Evolutionary conservation across 495 filamentous ascomycete species (phyloP).

Genomic region (Tirmania nivea): DNA sequence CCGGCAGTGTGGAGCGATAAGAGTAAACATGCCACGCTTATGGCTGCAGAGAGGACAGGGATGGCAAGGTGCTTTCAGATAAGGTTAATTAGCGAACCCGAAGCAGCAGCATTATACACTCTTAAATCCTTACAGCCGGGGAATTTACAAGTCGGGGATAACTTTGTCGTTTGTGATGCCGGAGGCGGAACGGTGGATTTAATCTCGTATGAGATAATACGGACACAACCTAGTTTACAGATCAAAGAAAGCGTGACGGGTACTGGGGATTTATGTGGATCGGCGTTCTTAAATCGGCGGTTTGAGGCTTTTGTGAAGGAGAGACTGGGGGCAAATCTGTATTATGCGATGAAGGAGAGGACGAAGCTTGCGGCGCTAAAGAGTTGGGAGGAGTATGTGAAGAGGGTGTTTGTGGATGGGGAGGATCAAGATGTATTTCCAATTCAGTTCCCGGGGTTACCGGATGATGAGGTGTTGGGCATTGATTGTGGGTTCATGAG

Average conservation of each 20-base stretch:
- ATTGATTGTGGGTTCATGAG: conserved; percentile 43
- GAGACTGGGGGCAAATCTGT: conserved; percentile 31
- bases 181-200: conserved; percentile 40
- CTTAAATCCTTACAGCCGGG: conserved; percentile 28
- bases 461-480: conserved; percentile 42
- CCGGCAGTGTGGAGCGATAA: conserved; percentile 67
- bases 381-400: conserved; percentile 46
- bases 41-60: conserved; percentile 27
- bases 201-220: conserved; percentile 30
- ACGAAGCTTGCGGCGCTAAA: conserved; percentile 37
- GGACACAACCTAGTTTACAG: conserved; percentile 26
- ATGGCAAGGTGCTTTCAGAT: conserved; percentile 16
- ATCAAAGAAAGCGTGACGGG: conserved; percentile 29
- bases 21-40: conserved; percentile 43
- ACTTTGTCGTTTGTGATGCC: conserved; percentile 34
- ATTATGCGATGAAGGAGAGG: conserved; percentile 34
- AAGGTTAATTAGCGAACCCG: conserved; percentile 27
- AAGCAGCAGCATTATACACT: conserved; percentile 28
- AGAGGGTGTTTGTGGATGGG: conserved; percentile 52
- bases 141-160: neutral
- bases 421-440: conserved; percentile 21
- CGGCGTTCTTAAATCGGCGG: conserved; percentile 46
- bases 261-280: conserved; percentile 43
- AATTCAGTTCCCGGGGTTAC: conserved; percentile 39
- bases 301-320: conserved; percentile 46